Conservation (phyloP, 1,284 basidiomycete genomes). For the Phylloporus gajari region DNA sequence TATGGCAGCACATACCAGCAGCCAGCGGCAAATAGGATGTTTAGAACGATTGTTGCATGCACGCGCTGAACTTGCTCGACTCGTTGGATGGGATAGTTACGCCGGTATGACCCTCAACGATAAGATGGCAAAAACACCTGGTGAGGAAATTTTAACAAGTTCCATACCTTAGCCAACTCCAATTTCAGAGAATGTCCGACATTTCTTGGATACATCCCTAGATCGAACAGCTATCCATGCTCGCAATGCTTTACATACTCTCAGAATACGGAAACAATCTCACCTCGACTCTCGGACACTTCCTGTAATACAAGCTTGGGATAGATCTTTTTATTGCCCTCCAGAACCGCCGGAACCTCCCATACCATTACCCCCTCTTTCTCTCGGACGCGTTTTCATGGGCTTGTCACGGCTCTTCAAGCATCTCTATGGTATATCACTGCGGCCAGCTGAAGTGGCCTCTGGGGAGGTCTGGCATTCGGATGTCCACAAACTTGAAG, state of each 20-base stretch:
- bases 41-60: slow-evolving; percentile 82
- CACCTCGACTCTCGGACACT: slow-evolving; percentile 64
- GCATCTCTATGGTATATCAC: slow-evolving; percentile 87
- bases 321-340: slow-evolving; percentile 89
- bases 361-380: slow-evolving; percentile 75
- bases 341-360: slow-evolving; percentile 78
- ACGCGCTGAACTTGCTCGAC: slow-evolving; percentile 80
- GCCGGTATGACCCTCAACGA: slow-evolving; percentile 87
- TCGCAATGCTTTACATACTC: slow-evolving; percentile 72
- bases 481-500: slow-evolving; percentile 91
- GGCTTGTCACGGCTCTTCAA: slow-evolving; percentile 87
- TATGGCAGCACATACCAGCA: slow-evolving; percentile 78
- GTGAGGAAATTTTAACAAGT: slow-evolving; percentile 50
- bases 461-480: slow-evolving; percentile 90
- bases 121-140: slow-evolving; percentile 94
- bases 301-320: slow-evolving; percentile 89
- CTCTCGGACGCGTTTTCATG: slow-evolving; percentile 87
- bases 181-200: slow-evolving; percentile 79
- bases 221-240: slow-evolving; percentile 82
- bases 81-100: slow-evolving; percentile 87
- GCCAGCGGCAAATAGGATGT: slow-evolving; percentile 72
- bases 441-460: slow-evolving; percentile 73
- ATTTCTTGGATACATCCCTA: slow-evolving; percentile 84
- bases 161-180: slow-evolving; percentile 16
- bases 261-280: slow-evolving; percentile 80